Base-by-base conservation (phyloP, 768 basidiomycete species). In the Tylopilus felleus region DNA sequence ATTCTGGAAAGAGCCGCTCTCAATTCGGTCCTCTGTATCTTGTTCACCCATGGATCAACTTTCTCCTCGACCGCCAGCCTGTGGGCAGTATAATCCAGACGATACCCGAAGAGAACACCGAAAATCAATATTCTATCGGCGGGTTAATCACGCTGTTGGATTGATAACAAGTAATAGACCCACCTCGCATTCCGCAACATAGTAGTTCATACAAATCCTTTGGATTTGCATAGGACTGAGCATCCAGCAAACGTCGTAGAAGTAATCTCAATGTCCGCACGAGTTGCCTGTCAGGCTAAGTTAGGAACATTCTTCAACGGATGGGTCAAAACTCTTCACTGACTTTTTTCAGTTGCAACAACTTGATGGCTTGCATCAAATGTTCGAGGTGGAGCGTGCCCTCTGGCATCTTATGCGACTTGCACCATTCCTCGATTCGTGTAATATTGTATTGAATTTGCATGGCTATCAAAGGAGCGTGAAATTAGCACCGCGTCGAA, bases 361-460 rank as follows among this genome's bases (percentile, higher is more conserved):
- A 75, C 74, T 99, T 98, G 65, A 97, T 98, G 51, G 97, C 97
- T 77, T 99, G 97, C 93, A 98, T 97, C 74, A 99, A 80, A 74
- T 98, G 95, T 73, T 99, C 97, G 51, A 99, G 78, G 70, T 98
- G 97, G 27, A 99, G 79, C 16, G 93, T 92, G 9, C 97, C 97
- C 70, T 99, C 97, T 1, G 96, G 97, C 93, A 99, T 98, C 67
- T 97, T 93, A 66, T 98, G 97, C 23, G 97, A 95, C 75, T 99
- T 98, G 78, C 97, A 99, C 97, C 97, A 98, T 73, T 98, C 95
- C 65, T 95, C 93, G 65, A 95, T 90, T 25, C 90, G 85, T 28
- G 95, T 98, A 68, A 98, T 97, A 68, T 98, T 98, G 72, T 99
- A 99, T 70, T 99, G 97, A 53, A 99, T 98, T 81, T 99, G 97